phyloP scores from a whole-genome alignment of 768 basidiomycete species.

The Termitomyces sp. region DNA sequence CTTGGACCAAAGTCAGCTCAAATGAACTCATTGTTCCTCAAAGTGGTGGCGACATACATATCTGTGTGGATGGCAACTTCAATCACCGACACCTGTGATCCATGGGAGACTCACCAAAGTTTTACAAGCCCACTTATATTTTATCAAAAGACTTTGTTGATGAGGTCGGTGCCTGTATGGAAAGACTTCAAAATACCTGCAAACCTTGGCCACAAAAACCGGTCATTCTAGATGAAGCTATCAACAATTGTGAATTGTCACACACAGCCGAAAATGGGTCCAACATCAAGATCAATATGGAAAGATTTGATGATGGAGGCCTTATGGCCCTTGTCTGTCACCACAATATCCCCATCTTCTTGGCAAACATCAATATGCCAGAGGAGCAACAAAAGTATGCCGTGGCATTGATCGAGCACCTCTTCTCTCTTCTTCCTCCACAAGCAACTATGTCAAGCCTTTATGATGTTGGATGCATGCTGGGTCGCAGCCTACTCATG shows the following conservation, averaged over 20 bases:
- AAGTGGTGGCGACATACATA: background rate
- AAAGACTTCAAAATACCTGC: slow-evolving; percentile 16
- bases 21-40: too few species aligned
- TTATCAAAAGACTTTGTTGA: slow-evolving; percentile 29
- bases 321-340: too few species aligned
- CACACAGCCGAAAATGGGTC: too few species aligned
- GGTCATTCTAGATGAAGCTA: background rate
- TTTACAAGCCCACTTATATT: slow-evolving; percentile 18
- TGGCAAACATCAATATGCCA: too few species aligned
- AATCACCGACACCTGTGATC: too few species aligned
- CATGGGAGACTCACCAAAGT: slow-evolving; percentile 9
- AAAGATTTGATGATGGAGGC: too few species aligned
- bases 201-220: background rate
- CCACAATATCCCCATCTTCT: too few species aligned
- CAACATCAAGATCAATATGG: too few species aligned
- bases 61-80: too few species aligned
- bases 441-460: background rate
- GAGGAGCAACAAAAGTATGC: too few species aligned
- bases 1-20: background rate
- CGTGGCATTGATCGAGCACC: too few species aligned
- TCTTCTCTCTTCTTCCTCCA: background rate
- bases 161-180: slow-evolving; percentile 20
- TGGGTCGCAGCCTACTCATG: background rate
- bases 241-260: too few species aligned
- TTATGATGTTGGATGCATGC: background rate